phyloP scores from a whole-genome alignment of 2,329 filamentous ascomycete species.

The Fragosphaeria purpurea region DNA sequence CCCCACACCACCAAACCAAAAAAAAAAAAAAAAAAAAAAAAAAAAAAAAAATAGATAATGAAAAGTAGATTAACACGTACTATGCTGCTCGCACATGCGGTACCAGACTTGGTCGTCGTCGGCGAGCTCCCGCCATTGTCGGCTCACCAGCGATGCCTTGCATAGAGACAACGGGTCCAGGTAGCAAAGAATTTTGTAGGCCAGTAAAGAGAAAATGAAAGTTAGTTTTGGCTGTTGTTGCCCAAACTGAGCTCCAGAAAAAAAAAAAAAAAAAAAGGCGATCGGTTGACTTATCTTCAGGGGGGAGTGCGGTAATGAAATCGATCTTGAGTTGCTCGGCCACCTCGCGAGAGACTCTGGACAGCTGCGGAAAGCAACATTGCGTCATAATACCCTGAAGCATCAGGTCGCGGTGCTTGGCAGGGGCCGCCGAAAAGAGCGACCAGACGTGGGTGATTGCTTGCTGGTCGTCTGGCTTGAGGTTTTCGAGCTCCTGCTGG shows the following conservation, averaged over 20 bases:
- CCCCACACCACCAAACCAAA: no score
- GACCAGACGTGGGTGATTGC: slow-evolving; percentile 97
- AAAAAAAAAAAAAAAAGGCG: not conserved
- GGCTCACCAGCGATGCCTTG: slow-evolving; percentile 90
- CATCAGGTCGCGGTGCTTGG: slow-evolving; percentile 92
- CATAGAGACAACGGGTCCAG: slow-evolving; percentile 91
- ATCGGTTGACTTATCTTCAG: slow-evolving; percentile 40
- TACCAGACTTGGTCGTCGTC: slow-evolving; percentile 98
- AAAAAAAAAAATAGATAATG: not conserved
- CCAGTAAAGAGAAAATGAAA: slow-evolving; percentile 35
- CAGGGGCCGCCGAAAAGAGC: slow-evolving; percentile 86
- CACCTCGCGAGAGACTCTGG: slow-evolving; percentile 81
- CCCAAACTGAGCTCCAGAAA: no score
- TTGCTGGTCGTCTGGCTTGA: slow-evolving; percentile 80
- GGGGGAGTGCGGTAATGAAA: slow-evolving; percentile 82
- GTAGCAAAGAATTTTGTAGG: slow-evolving; percentile 85
- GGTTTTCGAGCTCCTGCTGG: slow-evolving; percentile 74
- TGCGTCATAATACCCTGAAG: slow-evolving; percentile 91
- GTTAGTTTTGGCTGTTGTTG: not conserved
- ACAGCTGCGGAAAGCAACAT: slow-evolving; percentile 95
- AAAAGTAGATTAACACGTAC: slow-evolving; percentile 5
- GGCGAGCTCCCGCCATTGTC: slow-evolving; percentile 77
- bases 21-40: not conserved
- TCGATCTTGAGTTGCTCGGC: slow-evolving; percentile 96
- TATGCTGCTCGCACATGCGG: slow-evolving; percentile 91